These are phyloP conservation scores for Brassica cretica DNA, from an alignment of 345 rosid genomes.

Conservation along the genomic window DNA sequence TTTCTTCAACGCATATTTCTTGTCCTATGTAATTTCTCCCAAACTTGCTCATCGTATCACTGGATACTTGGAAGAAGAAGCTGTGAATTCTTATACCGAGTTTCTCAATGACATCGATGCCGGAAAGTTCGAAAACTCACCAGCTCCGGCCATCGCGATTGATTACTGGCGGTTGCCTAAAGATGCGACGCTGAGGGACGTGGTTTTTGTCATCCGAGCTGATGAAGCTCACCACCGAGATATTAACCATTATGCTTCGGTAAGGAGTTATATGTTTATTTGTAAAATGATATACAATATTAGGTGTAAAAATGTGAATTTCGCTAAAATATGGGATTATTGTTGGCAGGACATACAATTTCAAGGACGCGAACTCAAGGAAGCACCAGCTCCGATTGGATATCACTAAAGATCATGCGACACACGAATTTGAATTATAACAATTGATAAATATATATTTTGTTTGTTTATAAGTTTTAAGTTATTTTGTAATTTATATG, in stretches of 20 bases:
- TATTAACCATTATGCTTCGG: slow-evolving; percentile 69
- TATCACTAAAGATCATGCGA: slow-evolving; percentile 40
- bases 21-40: slow-evolving; percentile 53
- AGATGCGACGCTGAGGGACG: slow-evolving; percentile 60
- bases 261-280: slow-evolving; percentile 14
- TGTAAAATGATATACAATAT: background rate
- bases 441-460: too few species aligned
- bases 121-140: slow-evolving; percentile 52
- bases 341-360: slow-evolving; percentile 58
- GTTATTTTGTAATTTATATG: too few species aligned
- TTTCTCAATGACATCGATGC: slow-evolving; percentile 59
- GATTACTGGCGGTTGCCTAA: slow-evolving; percentile 64
- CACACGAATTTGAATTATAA: background rate
- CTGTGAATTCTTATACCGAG: slow-evolving; percentile 58
- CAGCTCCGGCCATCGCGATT: slow-evolving; percentile 65
- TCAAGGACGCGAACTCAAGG: slow-evolving; percentile 53
- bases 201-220: slow-evolving; percentile 57
- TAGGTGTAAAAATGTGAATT: background rate
- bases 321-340: background rate
- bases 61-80: slow-evolving; percentile 67
- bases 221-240: slow-evolving; percentile 73
- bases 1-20: slow-evolving; percentile 59
- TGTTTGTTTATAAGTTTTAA: too few species aligned
- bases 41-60: slow-evolving; percentile 62
- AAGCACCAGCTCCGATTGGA: slow-evolving; percentile 58